Evolutionary conservation across 2,329 filamentous ascomycete genomes (phyloP).

Genomic region (Ustulina deusta): DNA sequence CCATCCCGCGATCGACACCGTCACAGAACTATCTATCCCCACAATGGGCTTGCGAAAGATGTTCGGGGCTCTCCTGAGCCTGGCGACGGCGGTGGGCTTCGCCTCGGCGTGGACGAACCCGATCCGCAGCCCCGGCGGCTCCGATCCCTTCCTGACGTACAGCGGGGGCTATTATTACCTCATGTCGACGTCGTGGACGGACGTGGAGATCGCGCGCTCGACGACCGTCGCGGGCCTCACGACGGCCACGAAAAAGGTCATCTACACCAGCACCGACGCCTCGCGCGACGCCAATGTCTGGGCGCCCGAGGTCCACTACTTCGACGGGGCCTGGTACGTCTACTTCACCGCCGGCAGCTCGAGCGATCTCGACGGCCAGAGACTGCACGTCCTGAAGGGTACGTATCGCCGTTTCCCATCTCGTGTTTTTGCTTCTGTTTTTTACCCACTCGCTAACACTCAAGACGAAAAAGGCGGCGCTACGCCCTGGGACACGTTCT

Average conservation of each 20-base stretch:
- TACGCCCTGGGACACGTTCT: slow-evolving; percentile 64
- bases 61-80: slow-evolving; percentile 31
- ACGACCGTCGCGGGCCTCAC: slow-evolving; percentile 68
- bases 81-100: slow-evolving; percentile 24
- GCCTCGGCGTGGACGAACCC: slow-evolving; percentile 62
- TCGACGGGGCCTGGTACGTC: slow-evolving; percentile 64
- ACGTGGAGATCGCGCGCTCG: slow-evolving; percentile 66
- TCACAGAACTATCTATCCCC: not conserved
- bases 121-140: slow-evolving; percentile 61
- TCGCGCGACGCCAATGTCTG: slow-evolving; percentile 67
- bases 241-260: slow-evolving; percentile 61
- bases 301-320: slow-evolving; percentile 67
- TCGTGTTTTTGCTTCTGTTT: not conserved
- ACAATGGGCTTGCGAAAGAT: slow-evolving; percentile 32
- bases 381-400: slow-evolving; percentile 65
- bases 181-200: slow-evolving; percentile 66
- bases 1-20: not conserved
- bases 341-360: slow-evolving; percentile 61
- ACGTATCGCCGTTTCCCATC: slow-evolving; percentile 1
- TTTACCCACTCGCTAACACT: not conserved
- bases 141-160: slow-evolving; percentile 66
- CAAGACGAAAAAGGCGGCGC: slow-evolving; percentile 57
- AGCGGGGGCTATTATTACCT: slow-evolving; percentile 67
- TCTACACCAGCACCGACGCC: slow-evolving; percentile 62
- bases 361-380: slow-evolving; percentile 61